These are phyloP conservation scores for Dacryopinax spathularia DNA, from an alignment of 768 basidiomycete genomes.

Conservation along the genomic window DNA sequence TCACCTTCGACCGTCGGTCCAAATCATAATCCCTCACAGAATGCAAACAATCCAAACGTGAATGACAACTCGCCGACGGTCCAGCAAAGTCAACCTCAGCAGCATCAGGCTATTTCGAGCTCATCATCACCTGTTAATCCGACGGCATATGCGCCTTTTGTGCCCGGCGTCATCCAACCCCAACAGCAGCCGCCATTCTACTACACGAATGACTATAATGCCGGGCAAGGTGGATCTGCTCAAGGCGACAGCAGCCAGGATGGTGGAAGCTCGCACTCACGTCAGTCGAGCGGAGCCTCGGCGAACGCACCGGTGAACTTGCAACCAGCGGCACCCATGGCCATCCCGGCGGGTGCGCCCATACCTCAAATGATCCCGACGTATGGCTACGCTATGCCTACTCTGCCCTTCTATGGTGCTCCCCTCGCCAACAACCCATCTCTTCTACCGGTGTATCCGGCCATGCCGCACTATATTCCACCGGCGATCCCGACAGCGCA, in stretches of 20 bases:
- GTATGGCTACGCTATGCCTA: background rate
- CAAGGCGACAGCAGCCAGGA: background rate
- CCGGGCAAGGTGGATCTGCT: background rate
- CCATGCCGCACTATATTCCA: conserved; percentile 19
- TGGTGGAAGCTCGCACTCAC: background rate
- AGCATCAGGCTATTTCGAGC: background rate
- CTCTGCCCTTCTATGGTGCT: background rate
- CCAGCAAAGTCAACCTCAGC: conserved; percentile 7
- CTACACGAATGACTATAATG: conserved; percentile 4
- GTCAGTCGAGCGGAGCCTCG: background rate
- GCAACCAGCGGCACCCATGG: background rate
- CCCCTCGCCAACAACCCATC: conserved; percentile 11
- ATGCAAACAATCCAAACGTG: background rate
- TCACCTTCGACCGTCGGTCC: background rate
- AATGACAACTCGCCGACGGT: background rate
- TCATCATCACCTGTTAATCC: background rate
- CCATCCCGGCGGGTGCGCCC: background rate
- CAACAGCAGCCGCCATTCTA: conserved; percentile 6
- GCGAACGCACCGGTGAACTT: background rate
- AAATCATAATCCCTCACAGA: background rate
- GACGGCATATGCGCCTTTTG: background rate
- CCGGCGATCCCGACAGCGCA: conserved; percentile 19
- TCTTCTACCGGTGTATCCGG: conserved; percentile 14
- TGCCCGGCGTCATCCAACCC: background rate
- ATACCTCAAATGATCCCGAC: background rate